Base-by-base conservation (phyloP, 495 filamentous ascomycete genomes). In the Podospora pseudopauciseta region DNA sequence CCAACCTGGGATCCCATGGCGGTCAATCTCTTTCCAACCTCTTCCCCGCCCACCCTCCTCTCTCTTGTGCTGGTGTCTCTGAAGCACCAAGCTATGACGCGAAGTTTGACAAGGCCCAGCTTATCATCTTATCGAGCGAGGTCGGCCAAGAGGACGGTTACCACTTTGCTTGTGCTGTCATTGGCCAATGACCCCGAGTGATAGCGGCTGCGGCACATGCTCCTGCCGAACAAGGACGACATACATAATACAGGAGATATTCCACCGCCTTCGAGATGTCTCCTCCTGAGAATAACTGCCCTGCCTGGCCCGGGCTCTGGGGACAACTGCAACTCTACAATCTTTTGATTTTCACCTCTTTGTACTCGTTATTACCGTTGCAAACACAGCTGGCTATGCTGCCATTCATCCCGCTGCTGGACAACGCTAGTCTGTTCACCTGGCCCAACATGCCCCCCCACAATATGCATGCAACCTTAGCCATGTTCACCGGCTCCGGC, bases 381-480 rank as follows among this genome's bases (percentile, higher is more conserved):
- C 9, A 49, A 49, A 49, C 39, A 49, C 15, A 49, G 7, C 39
- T 49, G 9, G 39, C 39, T 49, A 49, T 49, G 39, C 6, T 49
- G 39, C 39, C 39, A 18, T 59, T 16, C 39, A 49, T 59, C 56
- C 56, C 26, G 26, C 18, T 59, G 16, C 7, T 23, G 26, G n/a
- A 20, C 56, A 30, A 23, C 59, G 30, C 4, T 61, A 28, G 16
- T 32, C 26, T 7, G 16, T 28, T 26, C 23, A 61, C 5, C 26
- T 18, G 30, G 59, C 16, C 23, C 26, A 16, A 34, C 61, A 63
- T 23, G 11, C 32, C 15, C 61, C 20, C 61, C 61, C 39, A 49
- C 39, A 49, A 49, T 49, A 61, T 61, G 59, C 59, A 61, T 61
- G 59, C 59, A 61, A 61, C 59, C 59, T 30, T 58, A 16, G 39